phyloP scores from a whole-genome alignment of 768 basidiomycete genomes.

The Pleurotus citrinopileatus region DNA sequence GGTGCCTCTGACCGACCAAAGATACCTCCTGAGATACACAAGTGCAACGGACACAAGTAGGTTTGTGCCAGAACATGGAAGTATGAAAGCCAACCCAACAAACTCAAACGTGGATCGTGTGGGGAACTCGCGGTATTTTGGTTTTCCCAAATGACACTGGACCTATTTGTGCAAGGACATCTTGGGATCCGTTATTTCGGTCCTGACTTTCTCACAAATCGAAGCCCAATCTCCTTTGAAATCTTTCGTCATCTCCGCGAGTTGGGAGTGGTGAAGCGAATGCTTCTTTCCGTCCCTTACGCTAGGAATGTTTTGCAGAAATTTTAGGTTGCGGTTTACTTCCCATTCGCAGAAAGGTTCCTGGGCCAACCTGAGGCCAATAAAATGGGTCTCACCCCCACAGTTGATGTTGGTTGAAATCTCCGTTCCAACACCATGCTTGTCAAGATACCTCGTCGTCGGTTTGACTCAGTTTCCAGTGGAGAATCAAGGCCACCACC shows the following conservation, averaged over 20 bases:
- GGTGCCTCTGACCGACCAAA: constrained; percentile 1
- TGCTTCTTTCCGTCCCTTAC: constrained; percentile 11
- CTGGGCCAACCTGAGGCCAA: constrained; percentile 4
- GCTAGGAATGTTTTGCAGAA: constrained; percentile 10
- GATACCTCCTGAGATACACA: too few relatives aligned
- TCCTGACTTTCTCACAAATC: constrained; percentile 1
- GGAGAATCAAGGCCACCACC: constrained; percentile 21
- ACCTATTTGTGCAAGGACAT: not conserved
- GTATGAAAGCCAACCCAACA: not conserved
- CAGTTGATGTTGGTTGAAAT: constrained; percentile 10
- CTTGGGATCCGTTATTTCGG: constrained; percentile 3
- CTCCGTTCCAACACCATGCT: constrained; percentile 19
- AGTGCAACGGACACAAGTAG: too few relatives aligned
- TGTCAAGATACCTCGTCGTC: constrained; percentile 27
- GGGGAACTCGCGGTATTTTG: not conserved
- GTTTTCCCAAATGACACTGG: not conserved
- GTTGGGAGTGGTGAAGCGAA: not conserved
- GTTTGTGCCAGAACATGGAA: not conserved
- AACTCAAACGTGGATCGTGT: not conserved
- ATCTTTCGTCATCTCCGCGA: constrained; percentile 11
- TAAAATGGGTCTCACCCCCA: constrained; percentile 2
- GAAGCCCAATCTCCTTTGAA: constrained; percentile 8
- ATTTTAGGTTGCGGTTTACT: constrained; percentile 9
- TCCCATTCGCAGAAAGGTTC: constrained; percentile 8
- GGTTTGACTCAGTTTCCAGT: constrained; percentile 24